These are phyloP conservation scores for Russula sp. DNA, from an alignment of 768 basidiomycete species.

Conservation along the genomic window DNA sequence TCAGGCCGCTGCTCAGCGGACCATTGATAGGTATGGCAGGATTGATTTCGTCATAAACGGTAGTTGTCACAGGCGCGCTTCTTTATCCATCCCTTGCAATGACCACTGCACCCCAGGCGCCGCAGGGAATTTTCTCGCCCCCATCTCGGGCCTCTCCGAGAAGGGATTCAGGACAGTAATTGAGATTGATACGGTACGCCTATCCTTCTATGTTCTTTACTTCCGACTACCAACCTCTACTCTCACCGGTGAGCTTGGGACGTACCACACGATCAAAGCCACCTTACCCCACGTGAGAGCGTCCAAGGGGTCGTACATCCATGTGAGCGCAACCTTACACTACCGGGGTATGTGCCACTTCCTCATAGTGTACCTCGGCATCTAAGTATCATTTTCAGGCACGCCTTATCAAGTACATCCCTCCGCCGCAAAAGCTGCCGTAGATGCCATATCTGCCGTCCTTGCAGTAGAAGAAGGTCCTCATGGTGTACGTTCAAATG, in stretches of 20 bases:
- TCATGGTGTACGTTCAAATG: slow-evolving; percentile 85
- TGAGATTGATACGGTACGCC: slow-evolving; percentile 81
- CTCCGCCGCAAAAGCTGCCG: slow-evolving; percentile 89
- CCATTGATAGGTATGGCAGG: slow-evolving; percentile 69
- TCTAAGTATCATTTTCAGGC: slow-evolving; percentile 32
- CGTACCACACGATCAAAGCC: slow-evolving; percentile 92
- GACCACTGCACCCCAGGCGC: slow-evolving; percentile 47
- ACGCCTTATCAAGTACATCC: slow-evolving; percentile 89
- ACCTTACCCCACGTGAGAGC: slow-evolving; percentile 68
- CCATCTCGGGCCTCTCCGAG: slow-evolving; percentile 75
- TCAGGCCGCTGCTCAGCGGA: slow-evolving; percentile 63
- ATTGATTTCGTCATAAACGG: slow-evolving; percentile 97
- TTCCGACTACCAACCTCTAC: background rate
- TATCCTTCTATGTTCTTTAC: background rate
- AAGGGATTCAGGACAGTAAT: slow-evolving; percentile 91
- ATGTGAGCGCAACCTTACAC: slow-evolving; percentile 86
- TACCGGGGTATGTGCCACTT: slow-evolving; percentile 49
- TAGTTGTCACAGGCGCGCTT: slow-evolving; percentile 29
- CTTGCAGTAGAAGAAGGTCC: slow-evolving; percentile 94
- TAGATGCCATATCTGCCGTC: slow-evolving; percentile 82
- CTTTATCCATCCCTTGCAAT: background rate
- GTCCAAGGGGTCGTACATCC: slow-evolving; percentile 75
- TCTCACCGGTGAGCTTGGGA: slow-evolving; percentile 56
- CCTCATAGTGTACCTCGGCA: background rate
- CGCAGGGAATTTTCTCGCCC: slow-evolving; percentile 92